Evolutionary conservation across 768 basidiomycete species (phyloP), one percentile per base, ranked within the genome.

Genomic region (Mycena alexandri): DNA sequence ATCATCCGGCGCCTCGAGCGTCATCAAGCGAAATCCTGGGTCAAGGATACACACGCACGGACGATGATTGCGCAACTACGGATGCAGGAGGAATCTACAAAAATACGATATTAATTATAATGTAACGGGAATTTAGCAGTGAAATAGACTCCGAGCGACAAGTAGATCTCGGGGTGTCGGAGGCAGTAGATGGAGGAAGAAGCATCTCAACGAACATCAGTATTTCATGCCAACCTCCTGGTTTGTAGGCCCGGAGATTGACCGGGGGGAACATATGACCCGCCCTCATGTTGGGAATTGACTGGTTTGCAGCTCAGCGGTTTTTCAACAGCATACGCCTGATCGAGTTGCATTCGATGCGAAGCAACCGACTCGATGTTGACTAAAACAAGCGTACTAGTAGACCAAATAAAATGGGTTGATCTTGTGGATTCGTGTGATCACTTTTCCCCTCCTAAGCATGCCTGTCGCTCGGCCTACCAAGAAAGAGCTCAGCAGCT

Each of bases 401-500:
- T 79, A 33, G 50, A 63, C 42, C 38, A 34, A 24, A 63, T 64
- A 63, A 58, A 53, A 54, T 48, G 5, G 51, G 42, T 61, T 60
- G 56, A 57, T 34, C 5, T 6, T 57, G 29, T 9, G 48, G 47
- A 59, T 65, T 74, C 75, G 75, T 70, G 71, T 73, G 72, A 46
- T 74, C 72, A 74, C 74, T 74, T 73, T 68, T 74, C 71, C 75
- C 70, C 73, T 70, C 75, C 74, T 69, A 74, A 76, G 67, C 78
- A 92, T 92, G 91, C 88, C 91, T 78, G 85, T 83, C 73, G 84
- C 86, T 69, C 86, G 90, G 74, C 81, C 86, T 29, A 65, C 86
- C 38, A 65, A 56, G 75, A 90, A 90, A 84, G 90, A 90, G 84
- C 56, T 57, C 29, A 88, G 74, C 61, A 83, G 79, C 77, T 89